These are phyloP conservation scores for Dryas alaskensis DNA, from an alignment of 306 rosid genomes.

Conservation along the genomic window DNA sequence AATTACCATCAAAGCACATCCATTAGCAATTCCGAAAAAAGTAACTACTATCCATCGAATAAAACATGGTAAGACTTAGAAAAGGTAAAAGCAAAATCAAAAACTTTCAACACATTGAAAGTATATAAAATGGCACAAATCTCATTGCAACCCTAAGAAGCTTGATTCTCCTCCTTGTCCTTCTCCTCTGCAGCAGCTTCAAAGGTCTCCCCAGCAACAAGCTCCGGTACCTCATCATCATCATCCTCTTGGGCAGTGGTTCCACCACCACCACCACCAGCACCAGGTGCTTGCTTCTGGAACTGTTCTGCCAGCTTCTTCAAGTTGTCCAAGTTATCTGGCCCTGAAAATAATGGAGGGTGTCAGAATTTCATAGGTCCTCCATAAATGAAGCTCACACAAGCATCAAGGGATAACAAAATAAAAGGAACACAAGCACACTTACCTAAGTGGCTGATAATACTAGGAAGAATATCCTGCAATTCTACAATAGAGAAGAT, in stretches of 20 bases:
- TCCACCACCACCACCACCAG: conserved; percentile 34
- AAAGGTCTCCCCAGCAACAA: conserved; percentile 80
- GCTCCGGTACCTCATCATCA: conserved; percentile 83
- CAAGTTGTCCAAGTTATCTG: conserved; percentile 88
- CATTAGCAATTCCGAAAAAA: not conserved
- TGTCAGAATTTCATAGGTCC: not conserved
- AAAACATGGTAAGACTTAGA: conserved; percentile 21
- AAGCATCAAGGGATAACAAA: not conserved
- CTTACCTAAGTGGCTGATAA: conserved; percentile 87
- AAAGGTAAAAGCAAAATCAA: conserved; percentile 17
- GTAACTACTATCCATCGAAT: conserved; percentile 22
- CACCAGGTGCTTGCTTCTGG: conserved; percentile 81
- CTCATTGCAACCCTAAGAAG: conserved; percentile 38
- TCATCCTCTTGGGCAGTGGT: conserved; percentile 56
- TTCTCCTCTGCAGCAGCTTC: conserved; percentile 85
- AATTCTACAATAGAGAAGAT: conserved; percentile 55
- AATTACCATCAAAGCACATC: too few relatives aligned
- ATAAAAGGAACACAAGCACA: not conserved
- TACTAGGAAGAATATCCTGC: conserved; percentile 95
- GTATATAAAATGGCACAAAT: conserved; percentile 46
- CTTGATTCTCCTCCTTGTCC: conserved; percentile 35
- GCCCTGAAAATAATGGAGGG: conserved; percentile 50
- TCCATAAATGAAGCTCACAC: too few relatives aligned
- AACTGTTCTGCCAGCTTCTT: conserved; percentile 87
- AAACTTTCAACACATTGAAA: conserved; percentile 24